Evolutionary conservation across 331 rosid species (phyloP).

Genomic region (Pyrus hybrid): DNA sequence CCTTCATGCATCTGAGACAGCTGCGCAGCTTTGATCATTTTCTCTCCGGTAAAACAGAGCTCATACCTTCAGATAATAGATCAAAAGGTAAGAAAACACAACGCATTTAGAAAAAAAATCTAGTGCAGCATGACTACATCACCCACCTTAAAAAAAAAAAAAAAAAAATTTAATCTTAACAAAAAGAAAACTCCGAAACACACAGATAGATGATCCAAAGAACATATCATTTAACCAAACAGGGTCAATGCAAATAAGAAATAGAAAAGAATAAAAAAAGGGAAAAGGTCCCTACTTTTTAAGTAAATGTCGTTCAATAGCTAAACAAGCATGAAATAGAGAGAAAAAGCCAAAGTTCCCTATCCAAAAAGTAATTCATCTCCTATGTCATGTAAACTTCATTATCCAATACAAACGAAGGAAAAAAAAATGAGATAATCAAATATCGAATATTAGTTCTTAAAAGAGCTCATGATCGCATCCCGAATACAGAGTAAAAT

Average conservation of each 20-base stretch:
- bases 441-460: not conserved
- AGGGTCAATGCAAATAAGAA: not conserved
- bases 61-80: slow-evolving; percentile 58
- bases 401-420: not conserved
- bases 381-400: not conserved
- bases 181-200: not conserved
- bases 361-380: not conserved
- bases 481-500: not conserved
- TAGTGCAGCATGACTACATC: not conserved
- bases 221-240: not conserved
- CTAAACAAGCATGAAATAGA: not conserved
- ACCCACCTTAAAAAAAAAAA: not conserved
- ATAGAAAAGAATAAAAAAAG: not conserved
- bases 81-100: slow-evolving; percentile 6
- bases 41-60: slow-evolving; percentile 82
- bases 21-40: slow-evolving; percentile 45
- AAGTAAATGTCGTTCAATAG: not conserved
- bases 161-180: not conserved
- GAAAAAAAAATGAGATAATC: not conserved
- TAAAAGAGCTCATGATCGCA: not conserved
- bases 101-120: not conserved
- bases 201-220: not conserved
- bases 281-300: not conserved
- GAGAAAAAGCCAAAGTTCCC: not conserved
- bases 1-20: slow-evolving; percentile 48